Evolutionary conservation across 805 yeast genomes (phyloP).

Genomic region (Yarrowia bubula): DNA sequence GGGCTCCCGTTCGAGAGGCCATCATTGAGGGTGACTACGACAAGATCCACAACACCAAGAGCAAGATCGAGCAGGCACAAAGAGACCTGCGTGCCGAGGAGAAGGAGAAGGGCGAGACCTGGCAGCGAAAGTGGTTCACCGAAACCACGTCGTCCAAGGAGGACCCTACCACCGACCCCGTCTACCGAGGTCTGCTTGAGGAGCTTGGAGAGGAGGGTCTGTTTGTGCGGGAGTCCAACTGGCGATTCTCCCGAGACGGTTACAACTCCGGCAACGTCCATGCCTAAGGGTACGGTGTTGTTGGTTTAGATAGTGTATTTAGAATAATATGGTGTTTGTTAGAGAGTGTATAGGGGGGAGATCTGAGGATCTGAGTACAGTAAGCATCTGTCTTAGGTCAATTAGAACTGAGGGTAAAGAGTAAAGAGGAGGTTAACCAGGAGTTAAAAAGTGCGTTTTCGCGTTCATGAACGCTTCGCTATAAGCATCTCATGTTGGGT

Average conservation of each 20-base stretch:
- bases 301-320: not conserved
- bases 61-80: conserved; percentile 77
- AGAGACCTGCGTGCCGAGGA: conserved; percentile 78
- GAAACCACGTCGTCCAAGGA: conserved; percentile 31
- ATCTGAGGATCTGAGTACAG: not conserved
- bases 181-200: conserved; percentile 28
- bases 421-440: too few relatives aligned
- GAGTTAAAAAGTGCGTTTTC: too few relatives aligned
- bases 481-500: too few relatives aligned
- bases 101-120: conserved; percentile 55
- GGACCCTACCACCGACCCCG: conserved; percentile 27
- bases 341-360: not conserved
- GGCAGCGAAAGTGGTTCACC: conserved; percentile 86
- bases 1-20: conserved; percentile 88
- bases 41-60: conserved; percentile 69
- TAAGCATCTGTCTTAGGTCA: too few relatives aligned
- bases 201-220: conserved; percentile 31
- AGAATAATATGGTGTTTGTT: conserved; percentile 3
- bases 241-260: conserved; percentile 34
- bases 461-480: too few relatives aligned
- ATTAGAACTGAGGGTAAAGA: too few relatives aligned
- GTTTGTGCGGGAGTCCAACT: conserved; percentile 32
- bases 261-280: conserved; percentile 31
- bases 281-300: conserved; percentile 23
- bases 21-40: conserved; percentile 73